Evolutionary conservation across 495 filamentous ascomycete genomes (phyloP).

Genomic region (Daldinia concentrica): DNA sequence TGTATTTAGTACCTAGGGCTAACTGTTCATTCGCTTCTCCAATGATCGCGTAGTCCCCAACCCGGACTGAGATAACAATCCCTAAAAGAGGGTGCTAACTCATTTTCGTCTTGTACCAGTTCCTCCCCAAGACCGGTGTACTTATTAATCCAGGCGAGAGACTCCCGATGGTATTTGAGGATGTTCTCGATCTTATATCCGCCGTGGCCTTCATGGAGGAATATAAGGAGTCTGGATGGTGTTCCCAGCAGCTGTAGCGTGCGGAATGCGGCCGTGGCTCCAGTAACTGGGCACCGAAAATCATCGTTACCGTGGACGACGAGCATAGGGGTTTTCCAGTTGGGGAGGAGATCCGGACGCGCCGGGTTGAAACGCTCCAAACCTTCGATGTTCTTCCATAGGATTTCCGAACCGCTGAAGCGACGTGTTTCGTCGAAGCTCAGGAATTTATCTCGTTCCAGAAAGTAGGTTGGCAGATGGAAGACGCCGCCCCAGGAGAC

Average conservation of each 20-base stretch:
- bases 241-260: conserved; percentile 69
- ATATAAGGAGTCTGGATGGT: conserved; percentile 66
- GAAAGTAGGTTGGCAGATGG: conserved; percentile 12
- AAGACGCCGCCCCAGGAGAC: conserved; percentile 39
- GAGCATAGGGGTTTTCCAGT: conserved; percentile 47
- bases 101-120: too few relatives aligned
- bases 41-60: not conserved
- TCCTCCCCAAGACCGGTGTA: conserved; percentile 16
- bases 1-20: too few relatives aligned
- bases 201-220: conserved; percentile 67
- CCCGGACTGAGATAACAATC: not conserved
- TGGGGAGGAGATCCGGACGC: conserved; percentile 27
- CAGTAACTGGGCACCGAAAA: conserved; percentile 72
- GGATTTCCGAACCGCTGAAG: conserved; percentile 21
- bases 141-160: conserved; percentile 69
- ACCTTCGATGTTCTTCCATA: conserved; percentile 27
- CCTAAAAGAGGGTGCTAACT: too few relatives aligned
- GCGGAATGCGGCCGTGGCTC: conserved; percentile 79
- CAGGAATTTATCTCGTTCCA: conserved; percentile 19
- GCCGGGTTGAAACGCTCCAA: conserved; percentile 38
- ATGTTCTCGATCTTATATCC: conserved; percentile 74
- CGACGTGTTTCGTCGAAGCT: not conserved
- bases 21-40: too few relatives aligned
- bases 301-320: conserved; percentile 69
- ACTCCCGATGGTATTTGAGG: conserved; percentile 72